These are phyloP conservation scores for Aureobasidium sp. DNA, from an alignment of 2,329 filamentous ascomycete species.

Conservation along the genomic window DNA sequence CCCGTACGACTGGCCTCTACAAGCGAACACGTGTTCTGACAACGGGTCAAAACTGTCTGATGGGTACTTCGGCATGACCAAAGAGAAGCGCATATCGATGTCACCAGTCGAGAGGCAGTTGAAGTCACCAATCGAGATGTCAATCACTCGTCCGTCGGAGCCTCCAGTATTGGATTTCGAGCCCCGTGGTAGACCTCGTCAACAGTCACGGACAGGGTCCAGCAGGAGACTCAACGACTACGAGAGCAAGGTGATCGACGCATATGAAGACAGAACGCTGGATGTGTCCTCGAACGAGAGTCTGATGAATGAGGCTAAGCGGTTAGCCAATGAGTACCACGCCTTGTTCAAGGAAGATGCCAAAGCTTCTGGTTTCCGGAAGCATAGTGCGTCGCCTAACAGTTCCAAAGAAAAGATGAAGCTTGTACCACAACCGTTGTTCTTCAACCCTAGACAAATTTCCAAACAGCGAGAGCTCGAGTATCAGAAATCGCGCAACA, in stretches of 20 bases:
- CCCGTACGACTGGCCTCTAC: neutral
- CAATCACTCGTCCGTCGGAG: neutral
- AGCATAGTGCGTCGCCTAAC: neutral
- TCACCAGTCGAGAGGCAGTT: slow-evolving; percentile 1
- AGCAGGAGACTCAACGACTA: neutral
- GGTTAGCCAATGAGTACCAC: slow-evolving; percentile 21
- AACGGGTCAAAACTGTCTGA: slow-evolving; percentile 1
- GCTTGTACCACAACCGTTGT: slow-evolving; percentile 25
- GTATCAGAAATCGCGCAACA: neutral
- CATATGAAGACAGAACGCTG: neutral
- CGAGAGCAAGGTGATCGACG: neutral
- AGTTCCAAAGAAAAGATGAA: slow-evolving; percentile 19
- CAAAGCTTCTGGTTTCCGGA: neutral
- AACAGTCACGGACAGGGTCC: neutral
- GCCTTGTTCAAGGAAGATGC: slow-evolving; percentile 18
- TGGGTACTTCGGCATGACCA: neutral
- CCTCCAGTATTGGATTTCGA: neutral
- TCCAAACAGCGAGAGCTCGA: neutral
- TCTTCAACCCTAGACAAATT: slow-evolving; percentile 14
- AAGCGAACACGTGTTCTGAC: neutral
- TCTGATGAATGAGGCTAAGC: slow-evolving; percentile 15
- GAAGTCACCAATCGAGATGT: neutral
- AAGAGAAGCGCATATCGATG: neutral
- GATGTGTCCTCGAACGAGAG: slow-evolving; percentile 10
- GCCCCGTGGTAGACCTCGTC: neutral